Evolutionary conservation across 2,329 filamentous ascomycete genomes (phyloP), one percentile per base, ranked within the genome.

Genomic region (Aureobasidium uvarum): DNA sequence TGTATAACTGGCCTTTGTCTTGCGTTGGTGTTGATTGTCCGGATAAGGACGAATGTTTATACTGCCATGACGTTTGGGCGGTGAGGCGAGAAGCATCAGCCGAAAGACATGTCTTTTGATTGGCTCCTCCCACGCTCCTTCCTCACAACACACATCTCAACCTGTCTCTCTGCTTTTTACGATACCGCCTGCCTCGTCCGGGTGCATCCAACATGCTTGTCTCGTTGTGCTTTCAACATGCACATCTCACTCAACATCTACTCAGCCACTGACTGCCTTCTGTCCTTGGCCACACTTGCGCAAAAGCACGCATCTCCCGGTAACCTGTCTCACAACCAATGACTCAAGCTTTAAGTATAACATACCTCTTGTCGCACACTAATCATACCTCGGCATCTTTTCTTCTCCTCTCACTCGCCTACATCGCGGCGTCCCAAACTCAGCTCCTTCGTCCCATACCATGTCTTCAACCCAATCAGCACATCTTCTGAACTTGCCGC

Each of bases 31-130:
- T 43, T 45, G 54, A 43, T 43, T 58, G 54, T 58, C 54, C 54
- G 54, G 54, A 58, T 58, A 20, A 33, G 54, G 54, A 45, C 11
- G 54, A 58, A 45, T 60, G 56, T 60, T 48, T 60, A 60, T 31
- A n/a, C 25, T 60, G 56, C 56, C 56, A 60, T 60, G 56, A 60
- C 56, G 56, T 38, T 38, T 38, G 41, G 41, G 43, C 56, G 28
- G 28, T 48, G 41, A 60, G 36, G 51, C n/a, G 39, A 11, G 4
- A n/a, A 20, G 33, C 51, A 45, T 58, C 55, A 58, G 55, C 55
- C 11, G 20, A 41, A 45, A 46, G 39, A 58, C 23, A 28, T 60
- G 56, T 36, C 56, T 38, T 36, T 3, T 18, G n/a, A 60, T 60
- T 48, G 41, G 56, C 31, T 36, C 39, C 16, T 6, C 16, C 25